These are phyloP conservation scores for Penicillium paradoxum DNA, from an alignment of 495 filamentous ascomycete species.

Conservation along the genomic window DNA sequence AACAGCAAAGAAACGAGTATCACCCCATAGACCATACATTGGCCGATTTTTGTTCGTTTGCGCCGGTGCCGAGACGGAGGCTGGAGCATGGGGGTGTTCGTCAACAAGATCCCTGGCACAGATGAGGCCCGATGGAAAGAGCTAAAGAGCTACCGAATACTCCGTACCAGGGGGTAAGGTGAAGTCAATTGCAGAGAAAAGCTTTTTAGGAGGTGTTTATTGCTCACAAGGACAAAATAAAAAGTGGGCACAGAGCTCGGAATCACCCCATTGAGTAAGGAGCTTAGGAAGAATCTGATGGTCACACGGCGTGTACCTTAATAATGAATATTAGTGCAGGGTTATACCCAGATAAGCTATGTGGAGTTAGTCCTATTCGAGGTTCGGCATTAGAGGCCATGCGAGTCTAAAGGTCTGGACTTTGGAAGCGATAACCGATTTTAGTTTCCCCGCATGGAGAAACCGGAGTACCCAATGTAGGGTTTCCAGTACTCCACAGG, in stretches of 20 bases:
- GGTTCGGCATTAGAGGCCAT: background rate
- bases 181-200: background rate
- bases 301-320: background rate
- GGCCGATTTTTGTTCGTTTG: too few species aligned
- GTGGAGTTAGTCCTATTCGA: background rate
- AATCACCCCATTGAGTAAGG: constrained; percentile 21
- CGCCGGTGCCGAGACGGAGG: too few species aligned
- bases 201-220: constrained; percentile 13
- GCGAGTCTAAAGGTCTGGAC: background rate
- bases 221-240: constrained; percentile 13
- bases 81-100: background rate
- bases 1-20: too few species aligned
- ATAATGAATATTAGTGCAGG: background rate
- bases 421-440: background rate
- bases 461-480: background rate
- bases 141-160: too few species aligned
- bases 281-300: constrained; percentile 4
- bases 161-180: background rate
- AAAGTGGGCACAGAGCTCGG: constrained; percentile 5
- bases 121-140: too few species aligned
- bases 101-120: background rate
- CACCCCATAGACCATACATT: too few species aligned
- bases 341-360: background rate
- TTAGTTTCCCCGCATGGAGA: background rate
- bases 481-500: background rate